Evolutionary conservation across 192 early-diverging fungal species (phyloP), one percentile per base, ranked within the genome.

Genomic region (Backusella australiensis): DNA sequence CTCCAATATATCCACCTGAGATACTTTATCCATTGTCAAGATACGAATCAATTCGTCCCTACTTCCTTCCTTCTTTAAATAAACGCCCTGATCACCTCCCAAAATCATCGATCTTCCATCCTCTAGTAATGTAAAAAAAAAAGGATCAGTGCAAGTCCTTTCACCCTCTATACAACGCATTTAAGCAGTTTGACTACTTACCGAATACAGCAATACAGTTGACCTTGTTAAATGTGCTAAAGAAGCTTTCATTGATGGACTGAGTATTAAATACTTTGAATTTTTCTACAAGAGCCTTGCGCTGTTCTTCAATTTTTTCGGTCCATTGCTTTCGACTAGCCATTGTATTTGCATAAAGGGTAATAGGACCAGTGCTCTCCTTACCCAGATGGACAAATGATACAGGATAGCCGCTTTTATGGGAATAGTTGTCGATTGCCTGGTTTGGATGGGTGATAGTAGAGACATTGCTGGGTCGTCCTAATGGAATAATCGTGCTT

Each of bases 31-130:
- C 67, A 95, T 71, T 38, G 86, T 80, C 26, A 96, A 77, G 36
- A 91, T 84, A 53, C 87, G 86, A 75, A 78, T 75, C 72, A 87
- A 80, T 67, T 85, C 85, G 4, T 34, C 39, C 32, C 78, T 84
- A 66, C 83, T 84, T 15, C 86, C 79, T 70, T 83, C 85, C 52
- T 89, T 86, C 15, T 85, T 79, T 15, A 91, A 87, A 74, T 91
- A 98, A 23, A 98, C 83, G 8, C 97, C 97, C 38, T 88, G 82
- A 73, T 98, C 96, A 6, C 95, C 93, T 26, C 94, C 97, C 46
- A 97, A 78, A 34, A 95, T 83, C 59, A 97, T 85, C 36, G 89
- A 77, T 11, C 86, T 87, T 67, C 88, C 88, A 76, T 89, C 29
- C 29, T 71, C 29, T 71, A 26, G 0, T 7, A 46, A 4, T 38